These are phyloP conservation scores for Fagus sylvatica DNA, from an alignment of 306 rosid genomes.

Conservation along the genomic window DNA sequence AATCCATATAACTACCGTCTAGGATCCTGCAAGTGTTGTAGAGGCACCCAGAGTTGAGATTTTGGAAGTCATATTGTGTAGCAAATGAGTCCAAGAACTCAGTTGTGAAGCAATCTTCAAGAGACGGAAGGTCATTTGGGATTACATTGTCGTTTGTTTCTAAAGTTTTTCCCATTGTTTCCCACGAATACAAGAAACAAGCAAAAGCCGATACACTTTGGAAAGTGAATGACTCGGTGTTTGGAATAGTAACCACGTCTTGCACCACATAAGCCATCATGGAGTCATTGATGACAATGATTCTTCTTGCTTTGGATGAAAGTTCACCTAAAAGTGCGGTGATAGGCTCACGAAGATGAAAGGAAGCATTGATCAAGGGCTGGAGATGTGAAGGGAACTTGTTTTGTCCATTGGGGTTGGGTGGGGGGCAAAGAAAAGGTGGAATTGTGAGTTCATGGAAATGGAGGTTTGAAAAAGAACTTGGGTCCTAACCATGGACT, in stretches of 20 bases:
- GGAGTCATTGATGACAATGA: too few relatives aligned
- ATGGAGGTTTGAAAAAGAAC: constrained; percentile 16
- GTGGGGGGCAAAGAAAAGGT: constrained; percentile 45
- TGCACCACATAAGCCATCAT: too few relatives aligned
- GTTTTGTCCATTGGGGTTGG: constrained; percentile 38
- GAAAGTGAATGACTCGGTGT: constrained; percentile 55
- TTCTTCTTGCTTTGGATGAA: too few relatives aligned
- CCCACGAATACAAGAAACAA: constrained; percentile 36
- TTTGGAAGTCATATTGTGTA: too few relatives aligned
- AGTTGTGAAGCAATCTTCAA: too few relatives aligned
- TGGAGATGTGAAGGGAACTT: constrained; percentile 16
- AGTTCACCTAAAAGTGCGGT: too few relatives aligned
- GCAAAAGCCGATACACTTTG: constrained; percentile 64
- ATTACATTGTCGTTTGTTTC: too few relatives aligned
- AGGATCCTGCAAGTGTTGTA: constrained; percentile 51
- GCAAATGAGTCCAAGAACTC: too few relatives aligned
- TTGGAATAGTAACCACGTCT: constrained; percentile 19
- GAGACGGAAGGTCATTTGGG: too few relatives aligned
- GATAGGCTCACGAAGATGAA: too few relatives aligned
- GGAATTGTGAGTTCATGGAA: constrained; percentile 57
- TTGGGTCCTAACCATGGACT: constrained; percentile 42
- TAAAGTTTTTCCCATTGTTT: constrained; percentile 19
- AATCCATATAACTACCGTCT: constrained; percentile 50
- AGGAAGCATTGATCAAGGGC: too few relatives aligned
- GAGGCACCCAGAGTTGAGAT: constrained; percentile 31